Evolutionary conservation across 345 rosid species (phyloP).

Genomic region (Populus davidiana): DNA sequence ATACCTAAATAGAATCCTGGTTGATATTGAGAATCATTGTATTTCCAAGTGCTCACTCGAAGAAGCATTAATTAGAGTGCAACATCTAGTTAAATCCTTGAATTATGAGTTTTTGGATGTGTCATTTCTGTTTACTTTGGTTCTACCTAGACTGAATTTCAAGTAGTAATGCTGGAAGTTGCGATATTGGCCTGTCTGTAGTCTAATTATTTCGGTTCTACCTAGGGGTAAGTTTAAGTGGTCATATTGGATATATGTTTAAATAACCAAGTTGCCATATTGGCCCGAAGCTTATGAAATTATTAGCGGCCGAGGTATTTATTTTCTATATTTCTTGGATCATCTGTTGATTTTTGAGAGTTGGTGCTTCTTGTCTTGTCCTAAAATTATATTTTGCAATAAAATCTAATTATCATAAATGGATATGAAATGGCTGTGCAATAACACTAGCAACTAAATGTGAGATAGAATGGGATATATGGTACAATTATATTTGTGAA

Average conservation of each 20-base stretch:
- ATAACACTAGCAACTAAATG: not conserved
- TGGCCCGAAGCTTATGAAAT: not conserved
- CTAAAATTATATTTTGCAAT: too few species aligned
- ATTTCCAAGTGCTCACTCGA: not conserved
- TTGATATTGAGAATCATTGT: not conserved
- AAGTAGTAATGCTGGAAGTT: slow-evolving; percentile 3
- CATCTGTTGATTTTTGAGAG: not conserved
- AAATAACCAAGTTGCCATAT: not conserved
- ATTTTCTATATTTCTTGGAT: not conserved
- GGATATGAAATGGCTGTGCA: not conserved
- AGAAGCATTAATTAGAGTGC: not conserved
- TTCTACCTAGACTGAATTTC: not conserved
- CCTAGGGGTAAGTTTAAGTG: not conserved
- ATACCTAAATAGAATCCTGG: not conserved
- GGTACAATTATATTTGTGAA: not conserved
- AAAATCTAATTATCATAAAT: not conserved
- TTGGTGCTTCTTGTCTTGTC: too few species aligned
- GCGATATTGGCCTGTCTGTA: not conserved
- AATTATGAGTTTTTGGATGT: slow-evolving; percentile 6
- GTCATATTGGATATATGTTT: slow-evolving; percentile 1
- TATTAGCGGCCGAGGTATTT: not conserved
- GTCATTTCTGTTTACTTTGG: slow-evolving; percentile 1
- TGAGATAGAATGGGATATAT: not conserved
- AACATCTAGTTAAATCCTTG: not conserved
- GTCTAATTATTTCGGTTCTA: not conserved